A percentile compares a stretch with the other conserved stretches of the same genome.
Conservation (phyloP, 73 alveolate genomes). For the Durusdinium trenchii region DNA sequence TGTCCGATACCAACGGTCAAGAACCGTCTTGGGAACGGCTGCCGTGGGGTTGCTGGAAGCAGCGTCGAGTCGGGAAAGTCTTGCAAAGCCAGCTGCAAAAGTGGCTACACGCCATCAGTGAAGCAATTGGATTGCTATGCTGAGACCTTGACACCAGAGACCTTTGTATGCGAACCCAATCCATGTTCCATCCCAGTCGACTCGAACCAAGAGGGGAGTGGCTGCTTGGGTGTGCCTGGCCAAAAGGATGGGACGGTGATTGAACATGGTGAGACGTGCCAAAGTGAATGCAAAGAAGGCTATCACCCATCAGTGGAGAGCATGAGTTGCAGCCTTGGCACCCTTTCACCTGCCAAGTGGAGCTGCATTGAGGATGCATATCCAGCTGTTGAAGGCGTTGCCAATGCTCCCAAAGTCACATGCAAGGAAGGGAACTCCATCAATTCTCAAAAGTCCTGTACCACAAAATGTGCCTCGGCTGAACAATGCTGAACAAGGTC, state of each 20-base stretch:
- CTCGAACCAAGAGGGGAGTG: constrained; percentile 86
- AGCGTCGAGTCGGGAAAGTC: constrained; percentile 84
- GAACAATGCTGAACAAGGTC: background rate
- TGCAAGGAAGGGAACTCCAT: constrained; percentile 48
- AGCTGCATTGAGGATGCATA: constrained; percentile 78
- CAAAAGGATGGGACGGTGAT: constrained; percentile 76
- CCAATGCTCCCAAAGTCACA: constrained; percentile 57
- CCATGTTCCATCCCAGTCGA: constrained; percentile 77
- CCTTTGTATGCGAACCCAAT: constrained; percentile 39
- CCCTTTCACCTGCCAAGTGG: constrained; percentile 52
- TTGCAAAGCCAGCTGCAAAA: constrained; percentile 16
- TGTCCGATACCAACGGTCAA: constrained; percentile 59
- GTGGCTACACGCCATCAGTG: constrained; percentile 52
- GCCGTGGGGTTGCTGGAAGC: constrained; percentile 33
- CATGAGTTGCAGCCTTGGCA: constrained; percentile 60
- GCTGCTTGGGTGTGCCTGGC: constrained; percentile 79
- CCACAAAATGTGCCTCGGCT: constrained; percentile 53
- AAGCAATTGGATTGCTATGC: constrained; percentile 87
- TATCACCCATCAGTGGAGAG: constrained; percentile 74
- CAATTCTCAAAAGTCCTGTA: constrained; percentile 36
- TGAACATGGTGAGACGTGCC: constrained; percentile 73
- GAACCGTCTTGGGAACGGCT: constrained; percentile 58
- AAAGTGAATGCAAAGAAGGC: constrained; percentile 81
- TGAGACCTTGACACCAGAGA: constrained; percentile 43
- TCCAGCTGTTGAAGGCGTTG: constrained; percentile 54